Conservation (phyloP, 805 yeast genomes). For the Spathaspora sp. region DNA sequence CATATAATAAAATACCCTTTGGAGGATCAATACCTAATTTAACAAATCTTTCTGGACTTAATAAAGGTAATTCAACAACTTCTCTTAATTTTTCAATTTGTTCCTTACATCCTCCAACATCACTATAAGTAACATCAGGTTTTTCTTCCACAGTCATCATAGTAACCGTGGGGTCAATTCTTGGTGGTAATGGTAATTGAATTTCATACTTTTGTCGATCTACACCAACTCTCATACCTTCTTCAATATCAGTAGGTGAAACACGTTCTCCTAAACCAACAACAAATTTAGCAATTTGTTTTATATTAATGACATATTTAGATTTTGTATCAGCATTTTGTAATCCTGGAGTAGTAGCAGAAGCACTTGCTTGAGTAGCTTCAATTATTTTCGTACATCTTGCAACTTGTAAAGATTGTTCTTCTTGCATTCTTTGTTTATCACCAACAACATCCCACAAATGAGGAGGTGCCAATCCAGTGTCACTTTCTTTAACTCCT, state of each 20-base stretch:
- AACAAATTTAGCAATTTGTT: slow-evolving; percentile 97
- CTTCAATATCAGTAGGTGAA: slow-evolving; percentile 97
- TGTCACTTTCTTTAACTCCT: slow-evolving; percentile 92
- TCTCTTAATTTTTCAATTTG: slow-evolving; percentile 96
- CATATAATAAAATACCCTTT: slow-evolving; percentile 92
- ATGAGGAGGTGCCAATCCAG: slow-evolving; percentile 96
- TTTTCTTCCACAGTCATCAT: slow-evolving; percentile 99
- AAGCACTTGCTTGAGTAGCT: slow-evolving; percentile 38
- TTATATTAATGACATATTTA: slow-evolving; percentile 92
- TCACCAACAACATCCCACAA: slow-evolving; percentile 98
- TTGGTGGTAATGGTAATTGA: slow-evolving; percentile 95
- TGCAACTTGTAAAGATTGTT: slow-evolving; percentile 96
- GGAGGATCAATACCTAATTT: slow-evolving; percentile 98
- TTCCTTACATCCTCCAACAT: slow-evolving; percentile 98
- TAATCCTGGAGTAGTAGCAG: slow-evolving; percentile 20
- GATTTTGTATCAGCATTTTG: slow-evolving; percentile 77
- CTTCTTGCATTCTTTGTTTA: slow-evolving; percentile 86
- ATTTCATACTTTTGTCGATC: slow-evolving; percentile 96
- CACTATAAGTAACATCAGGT: slow-evolving; percentile 98
- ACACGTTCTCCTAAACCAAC: slow-evolving; percentile 96
- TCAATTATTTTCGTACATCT: slow-evolving; percentile 96
- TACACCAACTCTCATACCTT: slow-evolving; percentile 99
- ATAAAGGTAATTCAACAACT: slow-evolving; percentile 89
- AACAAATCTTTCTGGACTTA: slow-evolving; percentile 96
- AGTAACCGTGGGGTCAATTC: slow-evolving; percentile 96